Evolutionary conservation across 345 rosid genomes (phyloP).

Genomic region (Arabis hirsuta): DNA sequence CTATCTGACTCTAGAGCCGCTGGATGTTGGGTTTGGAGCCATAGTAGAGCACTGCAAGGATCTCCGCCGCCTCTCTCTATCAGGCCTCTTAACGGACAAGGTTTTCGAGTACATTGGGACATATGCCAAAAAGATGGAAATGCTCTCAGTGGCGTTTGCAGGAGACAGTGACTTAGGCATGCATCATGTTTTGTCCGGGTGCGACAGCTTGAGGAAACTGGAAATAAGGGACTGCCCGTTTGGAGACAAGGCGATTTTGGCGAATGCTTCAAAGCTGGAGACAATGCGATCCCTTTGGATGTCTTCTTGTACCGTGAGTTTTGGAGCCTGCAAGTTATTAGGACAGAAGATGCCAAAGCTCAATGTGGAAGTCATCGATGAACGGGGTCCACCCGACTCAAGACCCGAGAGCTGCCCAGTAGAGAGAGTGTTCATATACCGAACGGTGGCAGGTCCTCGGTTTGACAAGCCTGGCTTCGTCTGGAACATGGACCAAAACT

Average conservation of each 20-base stretch:
- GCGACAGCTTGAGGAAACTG: conserved; percentile 82
- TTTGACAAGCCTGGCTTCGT: conserved; percentile 83
- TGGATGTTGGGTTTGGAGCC: conserved; percentile 94
- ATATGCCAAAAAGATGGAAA: conserved; percentile 83
- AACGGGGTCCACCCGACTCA: conserved; percentile 62
- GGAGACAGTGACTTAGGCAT: conserved; percentile 92
- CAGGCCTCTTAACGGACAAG: conserved; percentile 87
- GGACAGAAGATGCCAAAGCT: conserved; percentile 88
- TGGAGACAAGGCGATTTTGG: conserved; percentile 91
- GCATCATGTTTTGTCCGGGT: conserved; percentile 87
- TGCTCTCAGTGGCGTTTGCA: conserved; percentile 96
- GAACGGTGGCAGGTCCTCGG: conserved; percentile 85
- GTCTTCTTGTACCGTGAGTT: conserved; percentile 93
- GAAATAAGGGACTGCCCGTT: conserved; percentile 96
- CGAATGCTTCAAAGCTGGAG: conserved; percentile 96
- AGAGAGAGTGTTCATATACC: conserved; percentile 83
- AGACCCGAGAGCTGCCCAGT: conserved; percentile 78
- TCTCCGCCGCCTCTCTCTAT: conserved; percentile 85
- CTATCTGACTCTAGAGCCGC: conserved; percentile 73
- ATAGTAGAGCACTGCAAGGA: conserved; percentile 88
- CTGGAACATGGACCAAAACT: conserved; percentile 64
- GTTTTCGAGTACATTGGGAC: conserved; percentile 88
- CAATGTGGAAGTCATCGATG: conserved; percentile 93
- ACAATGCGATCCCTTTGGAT: conserved; percentile 99
- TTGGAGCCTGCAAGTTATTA: conserved; percentile 79